Evolutionary conservation across 768 basidiomycete species (phyloP), one percentile per base, ranked within the genome.

Genomic region (Tulasnella sp.): DNA sequence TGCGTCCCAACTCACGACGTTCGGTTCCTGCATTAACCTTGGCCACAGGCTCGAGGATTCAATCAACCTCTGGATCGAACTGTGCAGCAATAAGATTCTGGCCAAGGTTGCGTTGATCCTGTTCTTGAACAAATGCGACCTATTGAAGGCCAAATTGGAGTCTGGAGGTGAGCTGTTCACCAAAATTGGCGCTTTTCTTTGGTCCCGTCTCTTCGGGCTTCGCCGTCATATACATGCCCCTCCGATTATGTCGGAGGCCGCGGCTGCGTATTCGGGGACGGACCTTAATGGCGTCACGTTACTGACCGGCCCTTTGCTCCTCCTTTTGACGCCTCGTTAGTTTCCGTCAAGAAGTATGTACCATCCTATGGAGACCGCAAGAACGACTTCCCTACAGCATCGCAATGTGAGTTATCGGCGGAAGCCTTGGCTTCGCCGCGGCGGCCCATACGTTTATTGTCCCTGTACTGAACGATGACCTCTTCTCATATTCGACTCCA

Each of bases 71-170:
- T 94, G 94, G 86, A 92, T 90, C 6, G 86, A 90, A 20, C 91
- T 96, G 81, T 95, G 93, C 84, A 88, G 92, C 75, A 95, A 95
- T 84, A 90, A 90, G 83, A 90, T 95, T 80, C 87, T 96, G 78
- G 90, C 91, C 83, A 89, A 91, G 78, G 91, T 80, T 3, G 89
- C 75, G 37, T 89, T 94, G 37, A 92, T 95, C 1, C 88, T 95
- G 77, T 88, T 96, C 81, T 87, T 96, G 72, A 96, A 95, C 86
- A 95, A 95, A 60, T 42, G 72, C 7, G 94, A 96, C 85, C 86
- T 95, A 1, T 85, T 96, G 82, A 90, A 89, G 84, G 88, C 91
- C 85, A 96, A 96, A 84, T 86, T 96, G 11, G 89, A 90, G 72
- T 87, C 89, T 24, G 93, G 93, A 7, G 87, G 79, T 80, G 48